Evolutionary conservation across 2,329 filamentous ascomycete species (phyloP).

Genomic region (Trichoderma citrinoviride): DNA sequence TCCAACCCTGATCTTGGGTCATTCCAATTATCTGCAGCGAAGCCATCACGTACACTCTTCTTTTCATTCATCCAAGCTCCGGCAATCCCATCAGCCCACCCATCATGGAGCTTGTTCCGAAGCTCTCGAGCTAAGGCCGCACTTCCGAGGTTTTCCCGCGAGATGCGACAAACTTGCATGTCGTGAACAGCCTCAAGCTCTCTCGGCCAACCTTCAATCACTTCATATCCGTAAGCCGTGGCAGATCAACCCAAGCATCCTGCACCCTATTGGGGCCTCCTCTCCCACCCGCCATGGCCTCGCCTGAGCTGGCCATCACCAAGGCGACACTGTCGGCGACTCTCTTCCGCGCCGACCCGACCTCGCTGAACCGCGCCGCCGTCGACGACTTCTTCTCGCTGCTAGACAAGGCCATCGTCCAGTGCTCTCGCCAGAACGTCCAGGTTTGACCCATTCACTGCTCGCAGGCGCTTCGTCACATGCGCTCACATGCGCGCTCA

Average conservation of each 20-base stretch:
- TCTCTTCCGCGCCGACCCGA: slow-evolving; percentile 72
- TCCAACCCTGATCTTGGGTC: background rate
- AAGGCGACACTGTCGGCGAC: slow-evolving; percentile 75
- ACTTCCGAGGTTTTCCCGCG: slow-evolving; percentile 3
- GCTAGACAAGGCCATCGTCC: slow-evolving; percentile 62
- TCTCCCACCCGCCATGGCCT: slow-evolving; percentile 53
- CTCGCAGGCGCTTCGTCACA: slow-evolving; percentile 10
- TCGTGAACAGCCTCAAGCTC: background rate
- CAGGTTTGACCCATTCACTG: slow-evolving; percentile 67
- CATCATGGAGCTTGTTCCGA: background rate
- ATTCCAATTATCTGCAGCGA: too few species aligned
- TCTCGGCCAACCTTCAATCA: background rate
- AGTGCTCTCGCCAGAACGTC: slow-evolving; percentile 78
- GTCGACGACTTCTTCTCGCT: slow-evolving; percentile 67
- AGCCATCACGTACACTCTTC: background rate
- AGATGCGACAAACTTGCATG: background rate
- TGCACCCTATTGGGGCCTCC: slow-evolving; percentile 1
- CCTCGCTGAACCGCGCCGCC: slow-evolving; percentile 63
- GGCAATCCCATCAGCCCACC: background rate
- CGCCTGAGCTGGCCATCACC: slow-evolving; percentile 70
- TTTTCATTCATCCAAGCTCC: background rate
- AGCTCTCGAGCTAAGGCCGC: background rate
- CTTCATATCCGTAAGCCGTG: slow-evolving; percentile 17
- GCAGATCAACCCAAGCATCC: background rate
- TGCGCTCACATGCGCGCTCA: background rate